Evolutionary conservation across 345 rosid genomes (phyloP), one percentile per base, ranked within the genome.

Genomic region (Salix koriyanagi): DNA sequence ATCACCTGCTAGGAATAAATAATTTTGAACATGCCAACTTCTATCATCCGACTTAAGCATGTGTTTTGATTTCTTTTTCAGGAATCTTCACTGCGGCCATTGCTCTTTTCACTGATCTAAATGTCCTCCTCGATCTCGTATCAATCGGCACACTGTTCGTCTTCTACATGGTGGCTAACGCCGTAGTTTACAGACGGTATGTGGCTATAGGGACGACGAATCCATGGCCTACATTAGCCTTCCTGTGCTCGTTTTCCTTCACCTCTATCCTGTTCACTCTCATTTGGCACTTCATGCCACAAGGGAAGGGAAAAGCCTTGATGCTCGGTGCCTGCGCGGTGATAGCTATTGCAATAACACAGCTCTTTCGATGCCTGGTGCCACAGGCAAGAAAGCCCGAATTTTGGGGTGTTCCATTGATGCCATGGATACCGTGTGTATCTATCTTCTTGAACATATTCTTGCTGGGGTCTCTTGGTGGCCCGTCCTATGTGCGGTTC

Each of bases 131-230:
- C 42, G 81, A 89, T 88, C 97, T 95, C 0, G 94, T 95, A 39
- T 91, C 99, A 14, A 95, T 95, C 5, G 99, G 99, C 69, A 93
- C 99, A 0, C 88, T 95, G 28, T 95, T 95, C 23, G 97, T 95
- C 52, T 95, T 95, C 44, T 95, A 89, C 93, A 91, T 93, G 97
- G 99, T 95, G 39, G 96, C 97, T 3, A 95, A 91, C 73, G 99
- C 99, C 0, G 88, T 93, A 34, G 80, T 95, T 62, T 93, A 88
- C 84, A 85, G 91, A 60, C 92, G 99, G 41, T 95, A 95, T 18
- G 96, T 90, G 0, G 80, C 76, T 0, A n/a, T 82, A n/a, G 88
- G 91, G 84, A 88, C 92, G 11, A 89, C 90, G 1, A 85, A 87
- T 70, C 94, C 96, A 14, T 84, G 93, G 91, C 93, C 97, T 15